phyloP scores from a whole-genome alignment of 768 basidiomycete genomes.

The Xerocomellus dryophilus region DNA sequence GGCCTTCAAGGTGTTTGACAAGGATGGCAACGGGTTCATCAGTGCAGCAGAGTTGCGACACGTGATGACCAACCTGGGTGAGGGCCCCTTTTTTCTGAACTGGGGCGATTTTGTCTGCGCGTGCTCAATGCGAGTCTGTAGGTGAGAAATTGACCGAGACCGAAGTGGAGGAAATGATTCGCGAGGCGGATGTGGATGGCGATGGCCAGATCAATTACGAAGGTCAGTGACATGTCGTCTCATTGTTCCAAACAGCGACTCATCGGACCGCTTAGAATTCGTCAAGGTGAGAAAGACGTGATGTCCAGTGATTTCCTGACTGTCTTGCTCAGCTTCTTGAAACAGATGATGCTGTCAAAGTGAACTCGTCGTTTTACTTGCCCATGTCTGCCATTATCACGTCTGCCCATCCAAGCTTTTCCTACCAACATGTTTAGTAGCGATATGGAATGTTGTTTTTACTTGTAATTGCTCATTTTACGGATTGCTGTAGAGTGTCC shows the following conservation, averaged over 20 bases:
- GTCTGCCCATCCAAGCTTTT: slow-evolving; percentile 1
- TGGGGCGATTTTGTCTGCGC: neutral
- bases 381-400: slow-evolving; percentile 15
- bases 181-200: slow-evolving; percentile 92
- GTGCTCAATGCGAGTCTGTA: slow-evolving; percentile 25
- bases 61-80: slow-evolving; percentile 90
- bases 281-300: slow-evolving; percentile 51
- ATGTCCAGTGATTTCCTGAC: slow-evolving; percentile 1
- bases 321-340: slow-evolving; percentile 11
- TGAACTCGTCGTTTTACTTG: slow-evolving; percentile 31
- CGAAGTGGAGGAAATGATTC: slow-evolving; percentile 96
- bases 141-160: slow-evolving; percentile 84
- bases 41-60: slow-evolving; percentile 80
- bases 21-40: slow-evolving; percentile 92
- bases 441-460: neutral
- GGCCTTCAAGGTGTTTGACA: slow-evolving; percentile 97
- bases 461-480: slow-evolving; percentile 10
- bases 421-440: neutral
- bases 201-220: slow-evolving; percentile 93
- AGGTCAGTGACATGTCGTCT: slow-evolving; percentile 41
- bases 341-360: slow-evolving; percentile 74
- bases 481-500: neutral
- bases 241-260: neutral
- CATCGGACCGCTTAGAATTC: slow-evolving; percentile 51
- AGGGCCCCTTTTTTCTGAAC: slow-evolving; percentile 16